phyloP scores from a whole-genome alignment of 2,329 filamentous ascomycete genomes.

The Rosellinia necatrix region DNA sequence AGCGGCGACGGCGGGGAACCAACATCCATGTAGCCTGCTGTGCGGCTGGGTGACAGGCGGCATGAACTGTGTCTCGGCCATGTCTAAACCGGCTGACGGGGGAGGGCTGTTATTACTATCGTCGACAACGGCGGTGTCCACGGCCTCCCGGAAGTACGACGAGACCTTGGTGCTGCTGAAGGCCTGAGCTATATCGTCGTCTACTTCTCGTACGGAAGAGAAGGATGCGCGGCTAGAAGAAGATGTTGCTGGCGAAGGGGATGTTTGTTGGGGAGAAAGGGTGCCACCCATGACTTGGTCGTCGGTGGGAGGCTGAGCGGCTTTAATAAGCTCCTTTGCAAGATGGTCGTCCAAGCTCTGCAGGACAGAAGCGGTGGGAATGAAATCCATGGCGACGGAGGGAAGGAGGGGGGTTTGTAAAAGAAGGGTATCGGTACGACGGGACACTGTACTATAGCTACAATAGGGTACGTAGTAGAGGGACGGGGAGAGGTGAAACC shows the following conservation, averaged over 20 bases:
- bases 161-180: slow-evolving; percentile 68
- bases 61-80: slow-evolving; percentile 53
- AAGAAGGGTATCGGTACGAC: too few species aligned
- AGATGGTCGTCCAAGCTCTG: slow-evolving; percentile 20
- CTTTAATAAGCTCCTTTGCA: slow-evolving; percentile 24
- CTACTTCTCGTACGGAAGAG: slow-evolving; percentile 65
- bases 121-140: slow-evolving; percentile 55
- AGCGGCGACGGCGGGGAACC: slow-evolving; percentile 54
- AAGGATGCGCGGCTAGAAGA: slow-evolving; percentile 57
- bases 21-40: slow-evolving; percentile 62
- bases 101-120: slow-evolving; percentile 46
- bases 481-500: not conserved
- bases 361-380: slow-evolving; percentile 22
- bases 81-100: slow-evolving; percentile 33
- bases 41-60: slow-evolving; percentile 59
- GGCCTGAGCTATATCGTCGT: slow-evolving; percentile 62
- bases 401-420: not conserved
- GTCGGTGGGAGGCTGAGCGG: slow-evolving; percentile 26
- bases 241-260: slow-evolving; percentile 42
- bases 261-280: slow-evolving; percentile 10
- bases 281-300: slow-evolving; percentile 36
- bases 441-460: too few species aligned
- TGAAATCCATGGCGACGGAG: slow-evolving; percentile 23
- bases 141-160: slow-evolving; percentile 53
- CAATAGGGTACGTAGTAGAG: too few species aligned